Base-by-base conservation (phyloP, 2,329 filamentous ascomycete species). In the Aureobasidium melanogenum region DNA sequence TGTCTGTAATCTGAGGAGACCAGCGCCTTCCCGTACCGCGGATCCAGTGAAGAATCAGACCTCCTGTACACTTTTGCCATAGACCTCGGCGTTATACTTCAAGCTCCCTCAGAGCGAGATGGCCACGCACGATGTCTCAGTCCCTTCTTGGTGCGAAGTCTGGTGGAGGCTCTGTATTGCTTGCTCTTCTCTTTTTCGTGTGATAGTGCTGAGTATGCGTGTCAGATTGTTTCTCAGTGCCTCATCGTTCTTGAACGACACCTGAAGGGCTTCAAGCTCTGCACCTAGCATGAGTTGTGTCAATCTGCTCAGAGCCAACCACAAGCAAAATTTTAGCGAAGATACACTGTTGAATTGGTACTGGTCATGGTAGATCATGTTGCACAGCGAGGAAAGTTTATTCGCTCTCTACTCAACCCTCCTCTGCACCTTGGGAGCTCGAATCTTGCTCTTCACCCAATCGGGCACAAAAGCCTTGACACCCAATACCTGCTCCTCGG, bases 401-500 rank as follows among this genome's bases (percentile, higher is more conserved):
- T 32, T 32, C 30, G 28, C 30, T 8, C 28, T 9, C 32, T 51
- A 67, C 44, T 64, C 65, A 48, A 67, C 70, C 64, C 66, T 74
- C 72, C 67, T 75, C 73, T 70, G 72, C 65, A 64, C 70, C 71
- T 63, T 76, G 65, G 66, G 71, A 65, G 48, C 71, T 39, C 65
- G 76, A 71, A 73, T 77, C 73, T 67, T 79, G 66, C 71, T 68
- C 63, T 77, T 75, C 22, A 81, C 74, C 93, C 93, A 97, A 43
- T 84, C 79, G 0, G 92, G 91, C 67, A 97, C 86, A 73, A 96
- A 88, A 0, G 93, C 75, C 66, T 75, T 75, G 8, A 80, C 65
- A 32, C 73, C 74, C 3, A 77, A 60, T 17, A 67, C 62, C 10
- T 65, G 51, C 15, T 68, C 64, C 17, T 34, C 57, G 17, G 32